phyloP scores from a whole-genome alignment of 306 rosid genomes.

The Prinsepia uniflora region DNA sequence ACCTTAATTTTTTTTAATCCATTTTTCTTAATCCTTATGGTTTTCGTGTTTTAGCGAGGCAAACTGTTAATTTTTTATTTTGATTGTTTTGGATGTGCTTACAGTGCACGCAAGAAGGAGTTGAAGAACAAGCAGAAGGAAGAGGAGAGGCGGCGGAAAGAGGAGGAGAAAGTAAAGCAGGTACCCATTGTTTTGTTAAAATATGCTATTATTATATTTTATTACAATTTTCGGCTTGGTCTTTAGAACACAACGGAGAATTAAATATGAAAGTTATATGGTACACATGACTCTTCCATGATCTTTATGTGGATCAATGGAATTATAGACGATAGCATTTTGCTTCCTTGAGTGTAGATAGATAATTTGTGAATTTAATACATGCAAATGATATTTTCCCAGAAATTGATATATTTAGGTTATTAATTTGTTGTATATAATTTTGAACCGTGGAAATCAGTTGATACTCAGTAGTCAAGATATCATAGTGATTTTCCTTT shows the following conservation, averaged over 20 bases:
- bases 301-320: not conserved
- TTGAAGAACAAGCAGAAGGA: slow-evolving; percentile 63
- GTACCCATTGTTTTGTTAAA: slow-evolving; percentile 16
- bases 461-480: not conserved
- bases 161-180: slow-evolving; percentile 74
- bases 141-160: slow-evolving; percentile 67
- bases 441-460: not conserved
- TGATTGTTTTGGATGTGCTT: slow-evolving; percentile 1
- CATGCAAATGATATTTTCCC: not conserved
- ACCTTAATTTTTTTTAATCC: not conserved
- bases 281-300: not conserved
- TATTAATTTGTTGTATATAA: not conserved
- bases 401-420: not conserved
- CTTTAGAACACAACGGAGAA: not conserved
- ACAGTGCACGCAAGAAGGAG: slow-evolving; percentile 76
- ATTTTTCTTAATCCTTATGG: not conserved
- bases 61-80: not conserved
- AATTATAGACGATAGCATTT: not conserved
- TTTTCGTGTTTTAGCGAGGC: not conserved
- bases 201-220: not conserved
- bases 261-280: not conserved
- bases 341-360: not conserved
- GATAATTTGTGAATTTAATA: not conserved
- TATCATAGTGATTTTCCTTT: not conserved
- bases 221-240: not conserved